Percentiles rank a stretch among this genome's conserved stretches.
Evolutionary conservation across 1,139 yeast genomes (phyloP).

Genomic region (Geotrichum reessii): DNA sequence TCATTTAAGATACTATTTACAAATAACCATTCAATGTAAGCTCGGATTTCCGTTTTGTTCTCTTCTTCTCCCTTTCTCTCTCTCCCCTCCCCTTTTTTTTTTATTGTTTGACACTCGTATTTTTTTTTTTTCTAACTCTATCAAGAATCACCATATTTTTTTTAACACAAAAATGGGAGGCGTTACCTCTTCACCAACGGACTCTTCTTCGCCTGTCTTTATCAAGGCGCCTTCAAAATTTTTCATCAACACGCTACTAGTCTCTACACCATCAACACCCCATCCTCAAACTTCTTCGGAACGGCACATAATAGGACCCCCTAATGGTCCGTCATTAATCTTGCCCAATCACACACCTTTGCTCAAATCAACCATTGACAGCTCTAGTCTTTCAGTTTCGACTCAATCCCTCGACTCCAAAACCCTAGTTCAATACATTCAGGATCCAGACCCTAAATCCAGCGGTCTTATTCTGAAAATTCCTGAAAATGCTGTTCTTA

Average conservation of each 20-base stretch:
- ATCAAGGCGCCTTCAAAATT: conserved; percentile 25
- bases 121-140: neutral
- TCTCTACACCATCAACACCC: conserved; percentile 8
- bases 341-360: conserved; percentile 15
- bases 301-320: conserved; percentile 17
- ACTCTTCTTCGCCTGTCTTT: conserved; percentile 23
- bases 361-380: conserved; percentile 10
- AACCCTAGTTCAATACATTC: conserved; percentile 21
- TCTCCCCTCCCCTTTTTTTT: neutral
- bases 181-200: conserved; percentile 25
- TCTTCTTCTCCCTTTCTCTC: neutral
- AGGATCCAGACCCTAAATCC: conserved; percentile 19
- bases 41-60: neutral
- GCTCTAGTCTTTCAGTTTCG: conserved; percentile 4
- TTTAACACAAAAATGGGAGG: conserved; percentile 25
- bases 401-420: conserved; percentile 14
- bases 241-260: conserved; percentile 20
- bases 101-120: neutral
- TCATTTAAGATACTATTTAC: neutral
- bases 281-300: conserved; percentile 11
- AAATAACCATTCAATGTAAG: neutral
- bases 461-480: conserved; percentile 14
- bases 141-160: neutral
- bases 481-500: conserved; percentile 20
- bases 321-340: conserved; percentile 16